Evolutionary conservation across 192 early-diverging fungal genomes (phyloP), one percentile per base, ranked within the genome.

Genomic region (Coemansia sp.): DNA sequence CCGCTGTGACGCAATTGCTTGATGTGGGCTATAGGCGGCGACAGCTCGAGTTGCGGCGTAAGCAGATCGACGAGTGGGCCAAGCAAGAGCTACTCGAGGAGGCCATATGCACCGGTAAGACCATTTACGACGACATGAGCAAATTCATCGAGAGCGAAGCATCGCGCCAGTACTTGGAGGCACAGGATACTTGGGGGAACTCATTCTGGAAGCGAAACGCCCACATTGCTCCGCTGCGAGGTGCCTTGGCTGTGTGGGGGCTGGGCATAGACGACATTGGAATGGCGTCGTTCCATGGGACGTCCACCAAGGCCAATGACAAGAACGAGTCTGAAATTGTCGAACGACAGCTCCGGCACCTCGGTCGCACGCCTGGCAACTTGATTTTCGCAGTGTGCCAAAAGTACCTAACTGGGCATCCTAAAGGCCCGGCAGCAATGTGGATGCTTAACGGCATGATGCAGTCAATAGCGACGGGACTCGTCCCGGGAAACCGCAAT

Each of bases 371-470:
- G 57, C 89, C 85, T 62, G 96, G 96, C 63, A 92, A 91, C 60
- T 83, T 89, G 29, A 71, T 91, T 25, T 92, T 92, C 12, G 82
- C 88, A 29, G 86, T 98, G 69, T 92, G 91, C 86, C 96, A 98
- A 68, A 98, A 98, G 77, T 89, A 93, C 75, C 86, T 98, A 53
- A 98, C 96, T 29, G 96, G 96, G 64, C 96, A 84, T 57, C 96
- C 96, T 45, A 98, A 98, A 90, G 96, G 92, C 63, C 90, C 96
- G 25, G 96, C 96, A 42, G 96, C 94, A 59, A 92, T 92, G 8
- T 98, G 95, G 95, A 96, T 96, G 95, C 88, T 94, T 72, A 98
- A 95, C 86, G 92, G 95, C 70, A 87, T 92, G 39, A 73, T 98
- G 31, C 94, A 98, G 81, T 72, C 86, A 51, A 84, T 98, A 42